phyloP scores from a whole-genome alignment of 768 basidiomycete species.

The Suillus fuscotomentosus region DNA sequence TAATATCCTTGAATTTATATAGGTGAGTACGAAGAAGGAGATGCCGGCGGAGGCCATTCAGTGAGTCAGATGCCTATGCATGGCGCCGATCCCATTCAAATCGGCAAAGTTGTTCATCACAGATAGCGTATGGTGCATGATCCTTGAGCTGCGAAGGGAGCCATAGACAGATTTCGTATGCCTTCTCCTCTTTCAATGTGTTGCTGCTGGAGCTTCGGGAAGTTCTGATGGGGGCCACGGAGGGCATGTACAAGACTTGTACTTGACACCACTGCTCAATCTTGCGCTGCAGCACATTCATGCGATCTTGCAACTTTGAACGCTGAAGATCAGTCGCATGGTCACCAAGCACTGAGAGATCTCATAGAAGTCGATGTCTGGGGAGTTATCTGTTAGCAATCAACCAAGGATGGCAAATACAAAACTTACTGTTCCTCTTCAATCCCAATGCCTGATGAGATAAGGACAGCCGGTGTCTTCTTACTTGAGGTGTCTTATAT shows the following conservation, averaged over 20 bases:
- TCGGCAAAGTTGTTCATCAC: constrained; percentile 1
- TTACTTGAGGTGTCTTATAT: no score
- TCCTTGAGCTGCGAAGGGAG: background rate
- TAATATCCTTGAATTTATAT: constrained; percentile 29
- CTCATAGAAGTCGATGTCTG: background rate
- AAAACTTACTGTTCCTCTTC: constrained; percentile 17
- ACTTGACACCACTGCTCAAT: constrained; percentile 28
- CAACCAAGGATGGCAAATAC: background rate
- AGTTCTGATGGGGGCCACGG: background rate
- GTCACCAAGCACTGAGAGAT: constrained; percentile 1
- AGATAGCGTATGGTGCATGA: background rate
- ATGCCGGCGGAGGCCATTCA: constrained; percentile 27
- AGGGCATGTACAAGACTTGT: constrained; percentile 31
- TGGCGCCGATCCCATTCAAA: constrained; percentile 28
- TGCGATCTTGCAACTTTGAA: constrained; percentile 26
- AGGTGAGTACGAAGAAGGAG: constrained; percentile 30
- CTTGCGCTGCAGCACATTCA: constrained; percentile 17
- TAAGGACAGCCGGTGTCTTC: constrained; percentile 3
- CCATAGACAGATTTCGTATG: background rate
- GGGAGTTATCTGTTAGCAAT: background rate
- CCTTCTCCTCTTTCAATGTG: background rate
- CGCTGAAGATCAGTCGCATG: constrained; percentile 30
- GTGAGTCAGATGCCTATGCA: constrained; percentile 27
- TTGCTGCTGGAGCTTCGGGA: background rate
- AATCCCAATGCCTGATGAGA: constrained; percentile 14